phyloP scores from a whole-genome alignment of 2,329 filamentous ascomycete genomes.

The Acrocalymma vagum region DNA sequence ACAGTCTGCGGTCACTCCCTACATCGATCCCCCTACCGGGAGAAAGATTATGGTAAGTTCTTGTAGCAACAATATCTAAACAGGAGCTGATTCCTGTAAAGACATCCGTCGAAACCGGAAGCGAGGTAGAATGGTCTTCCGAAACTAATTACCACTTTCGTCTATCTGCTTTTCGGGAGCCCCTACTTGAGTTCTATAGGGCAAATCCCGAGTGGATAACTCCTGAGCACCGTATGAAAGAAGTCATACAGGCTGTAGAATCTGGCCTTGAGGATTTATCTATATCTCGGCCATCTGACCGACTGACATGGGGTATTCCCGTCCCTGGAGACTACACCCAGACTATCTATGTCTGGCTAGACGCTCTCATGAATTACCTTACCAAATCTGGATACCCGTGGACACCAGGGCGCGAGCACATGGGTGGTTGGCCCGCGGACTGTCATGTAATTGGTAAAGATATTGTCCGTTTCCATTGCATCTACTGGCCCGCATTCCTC shows the following conservation, averaged over 20 bases:
- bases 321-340: slow-evolving; percentile 86
- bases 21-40: slow-evolving; percentile 81
- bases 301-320: slow-evolving; percentile 86
- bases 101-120: slow-evolving; percentile 84
- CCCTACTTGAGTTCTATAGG: slow-evolving; percentile 79
- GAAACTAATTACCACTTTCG: slow-evolving; percentile 96
- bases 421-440: slow-evolving; percentile 85
- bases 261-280: slow-evolving; percentile 86
- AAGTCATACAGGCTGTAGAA: slow-evolving; percentile 79
- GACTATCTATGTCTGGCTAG: slow-evolving; percentile 98
- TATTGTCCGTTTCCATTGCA: slow-evolving; percentile 91
- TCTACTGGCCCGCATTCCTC: slow-evolving; percentile 97
- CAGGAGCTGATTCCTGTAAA: slow-evolving; percentile 35
- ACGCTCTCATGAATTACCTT: slow-evolving; percentile 93
- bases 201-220: slow-evolving; percentile 80
- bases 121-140: slow-evolving; percentile 92
- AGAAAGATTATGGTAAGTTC: slow-evolving; percentile 74
- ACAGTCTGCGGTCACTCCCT: slow-evolving; percentile 74
- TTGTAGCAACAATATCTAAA: no score
- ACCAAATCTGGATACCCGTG: slow-evolving; percentile 89
- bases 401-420: slow-evolving; percentile 69
- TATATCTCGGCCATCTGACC: slow-evolving; percentile 80
- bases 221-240: slow-evolving; percentile 76
- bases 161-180: slow-evolving; percentile 82
- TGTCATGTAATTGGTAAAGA: slow-evolving; percentile 96